A percentile compares a stretch with the other conserved stretches of the same genome.
phyloP scores from a whole-genome alignment of 306 rosid species.

The Delonix regia region DNA sequence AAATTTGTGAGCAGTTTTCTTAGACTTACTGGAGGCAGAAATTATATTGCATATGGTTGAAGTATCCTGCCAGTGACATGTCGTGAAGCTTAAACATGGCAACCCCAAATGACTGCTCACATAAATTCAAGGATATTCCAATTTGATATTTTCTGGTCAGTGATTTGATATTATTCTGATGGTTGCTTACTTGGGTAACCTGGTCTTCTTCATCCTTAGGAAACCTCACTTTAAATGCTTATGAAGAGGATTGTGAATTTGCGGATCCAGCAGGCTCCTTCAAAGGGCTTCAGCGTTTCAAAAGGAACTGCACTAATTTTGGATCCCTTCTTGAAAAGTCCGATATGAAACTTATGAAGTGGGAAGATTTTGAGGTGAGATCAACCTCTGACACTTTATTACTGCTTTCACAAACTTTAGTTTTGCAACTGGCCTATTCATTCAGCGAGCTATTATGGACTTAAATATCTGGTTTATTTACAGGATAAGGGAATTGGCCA shows the following conservation, averaged over 20 bases:
- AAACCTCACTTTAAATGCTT: conserved; percentile 82
- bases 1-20: not conserved
- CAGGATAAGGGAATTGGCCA: conserved; percentile 91
- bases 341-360: conserved; percentile 85
- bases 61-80: conserved; percentile 2
- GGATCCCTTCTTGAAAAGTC: conserved; percentile 85
- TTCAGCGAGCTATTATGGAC: not conserved
- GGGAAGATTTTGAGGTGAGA: conserved; percentile 89
- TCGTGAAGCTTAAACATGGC: conserved; percentile 3
- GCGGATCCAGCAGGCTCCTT: conserved; percentile 98
- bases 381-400: not conserved
- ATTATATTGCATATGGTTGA: not conserved
- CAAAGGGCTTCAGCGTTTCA: conserved; percentile 87
- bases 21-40: not conserved
- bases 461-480: conserved; percentile 21
- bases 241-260: conserved; percentile 89
- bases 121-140: conserved; percentile 6
- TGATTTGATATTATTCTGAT: conserved; percentile 9
- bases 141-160: conserved; percentile 10
- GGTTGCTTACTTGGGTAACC: not conserved
- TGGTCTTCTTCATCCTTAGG: conserved; percentile 48
- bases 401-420: conserved; percentile 6
- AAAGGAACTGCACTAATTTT: conserved; percentile 93
- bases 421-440: not conserved
- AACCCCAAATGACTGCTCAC: conserved; percentile 1